Evolutionary conservation across 2,329 filamentous ascomycete genomes (phyloP).

Genomic region (Botrytis fabae): DNA sequence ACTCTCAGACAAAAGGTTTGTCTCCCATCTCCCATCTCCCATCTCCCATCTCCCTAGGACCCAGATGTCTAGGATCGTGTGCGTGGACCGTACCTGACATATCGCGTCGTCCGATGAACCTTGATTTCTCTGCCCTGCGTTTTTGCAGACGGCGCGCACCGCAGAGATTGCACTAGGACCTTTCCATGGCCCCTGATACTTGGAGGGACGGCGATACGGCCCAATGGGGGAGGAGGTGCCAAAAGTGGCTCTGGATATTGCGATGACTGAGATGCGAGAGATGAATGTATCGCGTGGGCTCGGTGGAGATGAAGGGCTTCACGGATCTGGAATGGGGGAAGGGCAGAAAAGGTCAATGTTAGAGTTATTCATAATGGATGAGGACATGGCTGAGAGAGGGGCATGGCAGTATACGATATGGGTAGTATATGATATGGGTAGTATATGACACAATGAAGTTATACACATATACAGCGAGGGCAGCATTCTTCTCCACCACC

Average conservation of each 20-base stretch:
- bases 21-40: neutral
- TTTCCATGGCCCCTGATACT: neutral
- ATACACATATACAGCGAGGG: no score
- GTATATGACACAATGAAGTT: no score
- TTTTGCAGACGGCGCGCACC: neutral
- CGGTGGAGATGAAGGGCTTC: neutral
- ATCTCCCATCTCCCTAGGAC: neutral
- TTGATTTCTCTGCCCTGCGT: neutral
- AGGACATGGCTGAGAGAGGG: neutral
- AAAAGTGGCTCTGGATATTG: neutral
- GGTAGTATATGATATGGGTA: neutral
- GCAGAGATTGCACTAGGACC: neutral
- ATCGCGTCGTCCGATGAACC: slow-evolving; percentile 1
- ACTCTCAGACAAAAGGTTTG: neutral
- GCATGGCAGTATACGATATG: neutral
- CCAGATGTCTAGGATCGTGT: neutral
- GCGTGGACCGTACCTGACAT: neutral
- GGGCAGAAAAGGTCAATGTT: neutral
- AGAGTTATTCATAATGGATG: neutral
- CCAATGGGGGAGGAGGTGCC: neutral
- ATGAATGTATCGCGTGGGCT: neutral
- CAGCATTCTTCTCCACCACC: no score
- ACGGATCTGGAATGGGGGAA: neutral
- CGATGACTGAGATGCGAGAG: neutral
- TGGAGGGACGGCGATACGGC: neutral